Percentiles rank a stretch among this genome's conserved stretches.
phyloP scores from a whole-genome alignment of 78 protist species.

The Polysphondylium violaceum region DNA sequence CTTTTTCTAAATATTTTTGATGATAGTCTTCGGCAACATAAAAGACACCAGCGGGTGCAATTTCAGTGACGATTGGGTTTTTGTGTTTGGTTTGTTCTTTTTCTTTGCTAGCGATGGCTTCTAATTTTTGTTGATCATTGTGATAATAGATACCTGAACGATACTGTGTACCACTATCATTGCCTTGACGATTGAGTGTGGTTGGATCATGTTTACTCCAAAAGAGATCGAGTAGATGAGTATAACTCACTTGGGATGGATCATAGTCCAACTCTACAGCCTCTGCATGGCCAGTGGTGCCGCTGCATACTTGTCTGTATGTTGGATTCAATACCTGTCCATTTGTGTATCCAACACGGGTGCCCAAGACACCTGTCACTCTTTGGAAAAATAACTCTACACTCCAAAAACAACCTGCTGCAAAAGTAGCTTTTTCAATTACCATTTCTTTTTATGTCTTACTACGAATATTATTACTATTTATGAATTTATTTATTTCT shows the following conservation, averaged over 20 bases:
- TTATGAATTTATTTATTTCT: too few species aligned
- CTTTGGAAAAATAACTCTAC: constrained; percentile 61
- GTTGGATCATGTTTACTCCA: constrained; percentile 92
- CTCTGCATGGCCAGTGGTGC: constrained; percentile 94
- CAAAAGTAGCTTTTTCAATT: constrained; percentile 53
- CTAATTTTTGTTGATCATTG: constrained; percentile 84
- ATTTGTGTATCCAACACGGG: constrained; percentile 61
- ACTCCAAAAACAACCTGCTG: constrained; percentile 78
- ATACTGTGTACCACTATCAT: constrained; percentile 95
- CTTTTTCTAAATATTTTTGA: constrained; percentile 79
- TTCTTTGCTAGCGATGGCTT: constrained; percentile 31
- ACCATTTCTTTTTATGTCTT: too few species aligned
- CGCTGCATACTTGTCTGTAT: constrained; percentile 87
- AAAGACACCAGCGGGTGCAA: constrained; percentile 54
- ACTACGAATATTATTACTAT: too few species aligned
- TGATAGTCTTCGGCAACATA: constrained; percentile 88
- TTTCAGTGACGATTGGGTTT: constrained; percentile 73
- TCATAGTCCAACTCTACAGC: constrained; percentile 89
- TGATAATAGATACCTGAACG: constrained; percentile 86
- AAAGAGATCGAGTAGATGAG: constrained; percentile 69
- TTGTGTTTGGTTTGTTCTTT: constrained; percentile 38
- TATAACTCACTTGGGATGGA: constrained; percentile 34
- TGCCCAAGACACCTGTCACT: constrained; percentile 18
- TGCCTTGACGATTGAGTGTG: constrained; percentile 89
- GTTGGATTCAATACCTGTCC: constrained; percentile 60